Evolutionary conservation across 805 yeast genomes (phyloP), one percentile per base, ranked within the genome.

Genomic region (Trichomonascus vanleenenianus): DNA sequence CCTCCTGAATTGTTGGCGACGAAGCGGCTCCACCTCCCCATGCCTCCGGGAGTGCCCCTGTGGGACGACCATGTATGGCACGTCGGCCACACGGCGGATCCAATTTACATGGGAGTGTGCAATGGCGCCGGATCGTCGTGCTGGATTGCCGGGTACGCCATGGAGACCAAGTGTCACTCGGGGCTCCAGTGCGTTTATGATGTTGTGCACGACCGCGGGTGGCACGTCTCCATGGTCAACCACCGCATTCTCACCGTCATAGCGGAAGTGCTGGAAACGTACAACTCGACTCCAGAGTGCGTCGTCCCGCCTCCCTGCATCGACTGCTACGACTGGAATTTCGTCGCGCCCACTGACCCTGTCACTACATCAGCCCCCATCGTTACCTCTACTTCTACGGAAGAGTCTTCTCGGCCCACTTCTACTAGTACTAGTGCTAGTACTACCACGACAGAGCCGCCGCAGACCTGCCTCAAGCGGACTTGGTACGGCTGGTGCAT

Each of bases 61-160:
- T 76, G 81, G 56, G 67, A 78, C 65, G 97, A 89, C 56, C 82
- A 85, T 52, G 76, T 93, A 8, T 93, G 95, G 94, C 97, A 93
- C 61, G 68, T 93, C 59, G 98, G 98, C 2, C 91, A 93, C 61
- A 93, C 93, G 1, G 97, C 96, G 0, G 98, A 93, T 61, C 98
- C 98, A 1, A 85, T 93, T 1, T 93, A 73, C 58, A 83, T 89
- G 91, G 98, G 98, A 0, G 89, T 87, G 7, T 93, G 98, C 62
- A 88, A 85, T 58, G 98, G 98, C 8, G 94, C 93, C 0, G 79
- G 91, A 3, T 82, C 94, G 0, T 65, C 89, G 1, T 93, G 98
- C 63, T 81, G 91, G 49, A 72, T 86, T 7, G 96, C 85, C 1
- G 98, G 98, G 0, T 93, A 87, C 63, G 98, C 97, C 9, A 82